Base-by-base conservation (phyloP, 2,329 filamentous ascomycete genomes). In the Cladophialophora yegresii region DNA sequence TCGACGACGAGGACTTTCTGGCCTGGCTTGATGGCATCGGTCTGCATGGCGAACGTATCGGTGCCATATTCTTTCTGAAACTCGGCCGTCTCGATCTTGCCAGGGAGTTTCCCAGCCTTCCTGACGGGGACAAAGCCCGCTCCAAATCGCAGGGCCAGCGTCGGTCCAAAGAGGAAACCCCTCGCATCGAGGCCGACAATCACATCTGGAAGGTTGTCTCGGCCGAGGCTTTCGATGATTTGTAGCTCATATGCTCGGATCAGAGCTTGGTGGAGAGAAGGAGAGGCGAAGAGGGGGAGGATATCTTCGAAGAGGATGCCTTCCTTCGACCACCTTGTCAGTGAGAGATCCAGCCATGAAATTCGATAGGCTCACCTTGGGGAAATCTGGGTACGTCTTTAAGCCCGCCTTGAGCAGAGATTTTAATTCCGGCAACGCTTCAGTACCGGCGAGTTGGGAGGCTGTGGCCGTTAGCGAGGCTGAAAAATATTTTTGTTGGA, bases 291-390 rank as follows among this genome's bases (percentile, higher is more conserved):
- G 75, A 98, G 89, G 67, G 95, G 95, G 78, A 99, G 89, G 80
- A 99, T 98, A 77, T 99, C 95, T 82, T 97, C 92, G 80, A 99
- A 99, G 74, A 96, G 84, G 75, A 99, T 93, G 77, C 95, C 70
- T 57, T 67, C 57, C 68, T 70, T 33, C 20, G 54, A 20, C 45
- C 22, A 47, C n/a, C 8, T n/a, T 50, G 54, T 68, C 53, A 68
- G 66, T 51, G 40, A 20, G 5, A 47, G 12, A 28, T 49, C 45
- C 36, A 8, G 13, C 4, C 13, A 33, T 22, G 8, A 28, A 43
- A 45, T 16, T 22, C 2, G 12, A 10, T 12, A 12, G 10, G 43
- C 28, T 33, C 53, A 66, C 66, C 64, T 68, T 68, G 26, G 68
- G 68, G 49, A 70, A 70, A 49, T 70, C 66, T n/a, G 66, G 68